Evolutionary conservation across 257 asterid genomes (phyloP).

Genomic region (Solanum sitiens): DNA sequence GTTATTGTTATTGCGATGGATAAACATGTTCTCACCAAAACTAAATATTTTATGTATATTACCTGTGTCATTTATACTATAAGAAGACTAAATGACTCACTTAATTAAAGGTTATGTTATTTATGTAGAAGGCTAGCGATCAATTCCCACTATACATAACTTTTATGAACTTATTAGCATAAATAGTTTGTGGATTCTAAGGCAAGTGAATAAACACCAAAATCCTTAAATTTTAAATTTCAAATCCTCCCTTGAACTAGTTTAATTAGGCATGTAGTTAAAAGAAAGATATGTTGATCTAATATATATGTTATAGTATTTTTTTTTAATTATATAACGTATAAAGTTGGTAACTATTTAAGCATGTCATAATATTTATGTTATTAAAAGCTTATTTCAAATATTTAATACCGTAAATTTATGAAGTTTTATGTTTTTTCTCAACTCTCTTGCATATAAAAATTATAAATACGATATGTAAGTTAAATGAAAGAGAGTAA

Average conservation of each 20-base stretch:
- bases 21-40: rapidly evolving
- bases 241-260: not conserved
- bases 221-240: too few relatives aligned
- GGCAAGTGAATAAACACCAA: too few relatives aligned
- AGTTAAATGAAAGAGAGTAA: not conserved
- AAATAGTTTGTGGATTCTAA: not conserved
- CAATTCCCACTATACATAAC: too few relatives aligned
- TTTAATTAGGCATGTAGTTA: not conserved
- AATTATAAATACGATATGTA: not conserved
- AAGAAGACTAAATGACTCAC: not conserved
- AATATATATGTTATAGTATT: too few relatives aligned
- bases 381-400: too few relatives aligned
- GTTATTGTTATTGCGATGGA: too few relatives aligned
- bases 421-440: not conserved
- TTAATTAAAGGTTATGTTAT: not conserved
- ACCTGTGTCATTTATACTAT: not conserved
- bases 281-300: not conserved
- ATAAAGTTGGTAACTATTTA: too few relatives aligned
- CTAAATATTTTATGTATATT: not conserved
- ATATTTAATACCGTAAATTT: not conserved
- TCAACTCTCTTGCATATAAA: not conserved
- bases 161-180: not conserved
- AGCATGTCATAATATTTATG: too few relatives aligned
- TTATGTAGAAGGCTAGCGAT: too few relatives aligned
- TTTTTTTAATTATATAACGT: too few relatives aligned